Base-by-base conservation (phyloP, 2,329 filamentous ascomycete species). In the Dothideomycetes sp. region DNA sequence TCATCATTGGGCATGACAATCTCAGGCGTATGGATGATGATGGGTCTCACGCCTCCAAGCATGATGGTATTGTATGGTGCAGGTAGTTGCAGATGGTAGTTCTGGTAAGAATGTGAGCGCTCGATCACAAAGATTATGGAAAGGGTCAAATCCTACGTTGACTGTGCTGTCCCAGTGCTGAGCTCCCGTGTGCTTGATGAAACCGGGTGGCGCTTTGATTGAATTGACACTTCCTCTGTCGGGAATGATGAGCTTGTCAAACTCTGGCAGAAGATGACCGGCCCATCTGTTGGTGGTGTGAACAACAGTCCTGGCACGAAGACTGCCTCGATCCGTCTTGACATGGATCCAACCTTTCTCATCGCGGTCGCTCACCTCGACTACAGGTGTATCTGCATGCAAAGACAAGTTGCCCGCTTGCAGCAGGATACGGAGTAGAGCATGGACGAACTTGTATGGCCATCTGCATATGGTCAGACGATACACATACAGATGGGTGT, bases 61-160 rank as follows among this genome's bases (percentile, higher is more conserved):
- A 55, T 51, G 42, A 59, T 52, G 11, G 53, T 48, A 29, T 58
- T 57, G 19, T 53, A 51, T 1, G 56, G 56, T 6, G 55, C 47
- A 4, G 56, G 55, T 8, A 57, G 44, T 45, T 59, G 56, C 1
- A 57, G 45, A 36, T 58, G 54, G 42, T 59, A 58, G 42, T 59
- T 58, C 45, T 49, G 24, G 4, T n/a, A n/a, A n/a, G n/a, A n/a
- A n/a, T n/a, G n/a, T n/a, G n/a, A n/a, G n/a, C n/a, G n/a, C n/a
- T n/a, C n/a, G n/a, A n/a, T n/a, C n/a, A n/a, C n/a, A n/a, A n/a
- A n/a, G n/a, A n/a, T n/a, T 3, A 2, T 17, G 12, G 5, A n/a
- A 29, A 13, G 19, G 18, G 11, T 11, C 2, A 1, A 8, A 20
- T 34, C 47, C 32, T 25, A 51, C 47, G 39, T 58, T 56, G 27